Conservation (phyloP, 2,329 filamentous ascomycete genomes). For the Aspergillus aculeatus region DNA sequence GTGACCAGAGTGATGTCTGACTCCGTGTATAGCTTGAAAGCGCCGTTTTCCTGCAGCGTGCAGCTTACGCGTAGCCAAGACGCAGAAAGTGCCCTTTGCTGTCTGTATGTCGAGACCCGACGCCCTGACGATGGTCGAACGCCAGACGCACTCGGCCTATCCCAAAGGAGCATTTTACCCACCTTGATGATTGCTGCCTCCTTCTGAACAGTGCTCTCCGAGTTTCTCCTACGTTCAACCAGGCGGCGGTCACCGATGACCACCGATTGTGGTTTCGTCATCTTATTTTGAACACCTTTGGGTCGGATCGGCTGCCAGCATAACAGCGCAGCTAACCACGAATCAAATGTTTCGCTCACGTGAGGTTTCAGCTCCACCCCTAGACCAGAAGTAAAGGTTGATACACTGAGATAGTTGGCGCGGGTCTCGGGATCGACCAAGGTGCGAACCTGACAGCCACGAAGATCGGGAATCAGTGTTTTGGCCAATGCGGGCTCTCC, state of each 20-base stretch:
- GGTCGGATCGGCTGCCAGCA: constrained; percentile 54
- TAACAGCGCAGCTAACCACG: constrained; percentile 52
- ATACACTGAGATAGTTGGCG: constrained; percentile 49
- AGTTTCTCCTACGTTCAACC: constrained; percentile 45
- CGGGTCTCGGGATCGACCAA: constrained; percentile 48
- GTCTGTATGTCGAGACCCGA: constrained; percentile 54
- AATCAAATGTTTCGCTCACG: constrained; percentile 52
- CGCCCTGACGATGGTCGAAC: constrained; percentile 35
- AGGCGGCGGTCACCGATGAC: constrained; percentile 45
- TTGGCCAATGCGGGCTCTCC: constrained; percentile 49
- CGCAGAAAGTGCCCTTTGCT: constrained; percentile 58
- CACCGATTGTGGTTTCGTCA: constrained; percentile 49
- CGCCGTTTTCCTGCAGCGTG: constrained; percentile 90
- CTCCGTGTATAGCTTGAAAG: constrained; percentile 86
- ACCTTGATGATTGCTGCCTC: constrained; percentile 90
- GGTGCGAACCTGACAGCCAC: constrained; percentile 50
- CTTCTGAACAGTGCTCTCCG: constrained; percentile 56
- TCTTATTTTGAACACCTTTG: constrained; percentile 51
- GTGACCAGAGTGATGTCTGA: constrained; percentile 77
- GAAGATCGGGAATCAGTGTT: constrained; percentile 50
- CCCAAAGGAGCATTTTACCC: constrained; percentile 87
- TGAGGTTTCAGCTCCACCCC: constrained; percentile 50
- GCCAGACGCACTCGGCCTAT: constrained; percentile 62
- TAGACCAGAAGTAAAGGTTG: constrained; percentile 48
- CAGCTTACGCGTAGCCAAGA: constrained; percentile 88